These are phyloP conservation scores for Przewalskia tangutica DNA, from an alignment of 257 asterid species.

Conservation along the genomic window DNA sequence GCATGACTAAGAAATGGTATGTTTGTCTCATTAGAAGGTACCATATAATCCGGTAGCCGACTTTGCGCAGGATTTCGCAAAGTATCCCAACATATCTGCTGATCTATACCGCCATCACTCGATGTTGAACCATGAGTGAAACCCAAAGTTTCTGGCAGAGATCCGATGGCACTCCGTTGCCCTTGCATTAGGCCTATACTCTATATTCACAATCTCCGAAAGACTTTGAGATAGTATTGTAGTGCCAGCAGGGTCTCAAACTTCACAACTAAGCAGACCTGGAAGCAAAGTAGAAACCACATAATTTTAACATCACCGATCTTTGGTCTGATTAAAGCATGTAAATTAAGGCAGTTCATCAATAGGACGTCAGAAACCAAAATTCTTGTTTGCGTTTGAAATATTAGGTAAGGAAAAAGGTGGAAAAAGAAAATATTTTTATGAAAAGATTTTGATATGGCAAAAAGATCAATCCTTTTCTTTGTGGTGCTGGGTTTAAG, in stretches of 20 bases:
- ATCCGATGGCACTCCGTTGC: slow-evolving; percentile 51
- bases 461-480: not conserved
- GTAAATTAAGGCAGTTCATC: not conserved
- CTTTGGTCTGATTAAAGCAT: not conserved
- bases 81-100: slow-evolving; percentile 57
- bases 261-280: slow-evolving; percentile 29
- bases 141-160: slow-evolving; percentile 60
- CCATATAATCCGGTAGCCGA: slow-evolving; percentile 37
- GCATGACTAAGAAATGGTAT: slow-evolving; percentile 26
- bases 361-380: not conserved
- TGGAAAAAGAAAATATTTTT: not conserved
- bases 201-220: slow-evolving; percentile 9
- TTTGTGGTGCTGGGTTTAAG: not conserved
- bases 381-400: not conserved
- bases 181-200: slow-evolving; percentile 67
- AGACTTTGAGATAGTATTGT: not conserved
- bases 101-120: slow-evolving; percentile 47
- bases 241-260: not conserved
- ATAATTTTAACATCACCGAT: not conserved
- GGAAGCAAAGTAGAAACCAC: slow-evolving; percentile 13
- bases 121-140: slow-evolving; percentile 58
- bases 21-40: slow-evolving; percentile 30
- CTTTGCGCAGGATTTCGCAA: slow-evolving; percentile 43
- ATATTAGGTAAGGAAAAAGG: not conserved
- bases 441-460: no score